These are phyloP conservation scores for Phlyctochytrium planicorne DNA, from an alignment of 192 early-diverging fungal genomes.

Conservation along the genomic window DNA sequence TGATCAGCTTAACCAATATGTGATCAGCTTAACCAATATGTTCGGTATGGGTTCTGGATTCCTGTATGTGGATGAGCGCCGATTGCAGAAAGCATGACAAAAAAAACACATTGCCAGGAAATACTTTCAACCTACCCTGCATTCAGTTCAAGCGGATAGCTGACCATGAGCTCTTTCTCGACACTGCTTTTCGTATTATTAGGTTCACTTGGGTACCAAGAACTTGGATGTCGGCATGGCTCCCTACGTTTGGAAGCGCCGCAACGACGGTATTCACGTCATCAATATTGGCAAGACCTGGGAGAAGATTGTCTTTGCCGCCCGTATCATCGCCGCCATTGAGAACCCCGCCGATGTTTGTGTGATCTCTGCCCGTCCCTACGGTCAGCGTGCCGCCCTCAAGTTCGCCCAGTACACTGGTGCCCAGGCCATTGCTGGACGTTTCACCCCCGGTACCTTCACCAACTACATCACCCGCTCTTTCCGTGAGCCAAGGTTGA, in stretches of 20 bases:
- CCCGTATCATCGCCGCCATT: slow-evolving; percentile 97
- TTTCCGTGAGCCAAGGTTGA: slow-evolving; percentile 99
- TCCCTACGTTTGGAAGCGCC: slow-evolving; percentile 96
- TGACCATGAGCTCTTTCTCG: too few species aligned
- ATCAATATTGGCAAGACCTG: slow-evolving; percentile 99
- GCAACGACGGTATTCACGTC: slow-evolving; percentile 95
- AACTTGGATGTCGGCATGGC: slow-evolving; percentile 94
- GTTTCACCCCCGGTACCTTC: slow-evolving; percentile 99
- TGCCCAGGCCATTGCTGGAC: slow-evolving; percentile 98
- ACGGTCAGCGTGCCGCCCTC: slow-evolving; percentile 97
- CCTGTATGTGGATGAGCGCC: too few species aligned
- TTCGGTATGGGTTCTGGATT: too few species aligned
- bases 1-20: too few species aligned
- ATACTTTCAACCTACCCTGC: too few species aligned
- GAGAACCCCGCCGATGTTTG: slow-evolving; percentile 98
- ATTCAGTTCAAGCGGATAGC: too few species aligned
- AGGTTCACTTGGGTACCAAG: slow-evolving; percentile 96
- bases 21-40: too few species aligned
- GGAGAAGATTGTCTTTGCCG: slow-evolving; percentile 99
- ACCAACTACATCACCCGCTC: slow-evolving; percentile 99
- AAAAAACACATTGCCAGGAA: too few species aligned
- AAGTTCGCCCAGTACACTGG: slow-evolving; percentile 99
- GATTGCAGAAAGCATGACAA: too few species aligned
- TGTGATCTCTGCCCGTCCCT: slow-evolving; percentile 95
- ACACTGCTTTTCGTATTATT: neutral